Evolutionary conservation across 345 rosid species (phyloP).

Genomic region (Camelina neglecta): DNA sequence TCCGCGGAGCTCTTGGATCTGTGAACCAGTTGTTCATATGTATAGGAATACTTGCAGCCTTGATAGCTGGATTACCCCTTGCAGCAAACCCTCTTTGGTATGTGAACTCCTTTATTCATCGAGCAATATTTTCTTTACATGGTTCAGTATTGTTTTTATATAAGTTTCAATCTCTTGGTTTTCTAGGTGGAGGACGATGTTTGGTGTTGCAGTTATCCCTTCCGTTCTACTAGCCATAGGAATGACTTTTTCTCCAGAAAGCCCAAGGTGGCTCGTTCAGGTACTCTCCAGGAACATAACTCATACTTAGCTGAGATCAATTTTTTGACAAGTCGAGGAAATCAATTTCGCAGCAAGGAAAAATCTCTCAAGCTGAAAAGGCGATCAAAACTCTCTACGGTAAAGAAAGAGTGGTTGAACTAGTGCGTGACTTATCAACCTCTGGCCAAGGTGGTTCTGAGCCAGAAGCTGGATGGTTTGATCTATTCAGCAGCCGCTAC

Average conservation of each 20-base stretch:
- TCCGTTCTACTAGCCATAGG: slow-evolving; percentile 87
- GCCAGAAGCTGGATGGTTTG: too few species aligned
- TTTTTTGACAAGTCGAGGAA: slow-evolving; percentile 13
- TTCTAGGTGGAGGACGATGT: slow-evolving; percentile 99
- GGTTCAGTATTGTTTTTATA: background rate
- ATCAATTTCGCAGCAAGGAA: background rate
- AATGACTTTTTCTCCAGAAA: slow-evolving; percentile 93
- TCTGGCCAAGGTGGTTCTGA: too few species aligned
- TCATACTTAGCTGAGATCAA: background rate
- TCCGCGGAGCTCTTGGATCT: slow-evolving; percentile 96
- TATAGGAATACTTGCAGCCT: slow-evolving; percentile 90
- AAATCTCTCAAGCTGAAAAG: too few species aligned
- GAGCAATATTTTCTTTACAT: background rate
- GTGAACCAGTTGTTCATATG: slow-evolving; percentile 97
- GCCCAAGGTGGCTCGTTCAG: slow-evolving; percentile 99
- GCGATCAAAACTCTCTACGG: too few species aligned
- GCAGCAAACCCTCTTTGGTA: slow-evolving; percentile 91
- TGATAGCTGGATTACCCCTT: slow-evolving; percentile 96
- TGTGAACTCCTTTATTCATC: slow-evolving; percentile 2
- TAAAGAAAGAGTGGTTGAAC: too few species aligned
- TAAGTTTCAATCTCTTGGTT: slow-evolving; percentile 9
- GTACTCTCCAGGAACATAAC: slow-evolving; percentile 45
- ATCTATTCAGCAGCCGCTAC: too few species aligned
- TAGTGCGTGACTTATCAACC: too few species aligned
- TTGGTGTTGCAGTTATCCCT: slow-evolving; percentile 80